These are phyloP conservation scores for Magnaporthiopsis incrustans DNA, from an alignment of 2,329 filamentous ascomycete genomes.

Conservation along the genomic window DNA sequence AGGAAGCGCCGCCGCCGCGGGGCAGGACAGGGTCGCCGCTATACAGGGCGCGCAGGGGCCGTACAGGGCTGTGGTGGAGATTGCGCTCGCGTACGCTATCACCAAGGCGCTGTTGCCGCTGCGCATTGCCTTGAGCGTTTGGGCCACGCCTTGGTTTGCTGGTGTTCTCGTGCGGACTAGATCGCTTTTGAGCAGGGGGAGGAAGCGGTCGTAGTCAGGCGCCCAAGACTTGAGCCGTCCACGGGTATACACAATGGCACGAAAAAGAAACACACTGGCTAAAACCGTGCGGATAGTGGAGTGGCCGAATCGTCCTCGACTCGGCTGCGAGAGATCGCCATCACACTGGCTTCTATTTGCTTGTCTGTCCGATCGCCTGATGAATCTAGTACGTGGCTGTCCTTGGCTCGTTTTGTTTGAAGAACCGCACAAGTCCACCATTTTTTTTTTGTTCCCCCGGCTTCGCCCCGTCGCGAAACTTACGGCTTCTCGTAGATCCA, in stretches of 20 bases:
- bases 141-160: slow-evolving; percentile 91
- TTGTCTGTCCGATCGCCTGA: neutral
- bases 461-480: slow-evolving; percentile 13
- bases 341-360: neutral
- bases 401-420: slow-evolving; percentile 5
- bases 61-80: slow-evolving; percentile 53
- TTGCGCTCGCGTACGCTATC: slow-evolving; percentile 84
- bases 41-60: slow-evolving; percentile 27
- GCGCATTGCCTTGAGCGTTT: slow-evolving; percentile 70
- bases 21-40: slow-evolving; percentile 18
- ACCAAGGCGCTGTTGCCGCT: slow-evolving; percentile 78
- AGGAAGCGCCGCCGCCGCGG: slow-evolving; percentile 21
- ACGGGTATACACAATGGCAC: neutral
- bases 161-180: slow-evolving; percentile 42
- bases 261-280: neutral
- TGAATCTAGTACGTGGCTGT: neutral
- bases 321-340: neutral
- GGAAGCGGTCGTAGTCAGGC: neutral
- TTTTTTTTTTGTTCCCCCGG: neutral
- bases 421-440: neutral
- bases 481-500: slow-evolving; percentile 95
- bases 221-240: neutral
- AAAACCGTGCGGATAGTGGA: neutral
- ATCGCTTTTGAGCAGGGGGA: neutral
- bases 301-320: neutral